Evolutionary conservation across 805 yeast genomes (phyloP).

Genomic region (Wickerhamomyces hampshirensis): DNA sequence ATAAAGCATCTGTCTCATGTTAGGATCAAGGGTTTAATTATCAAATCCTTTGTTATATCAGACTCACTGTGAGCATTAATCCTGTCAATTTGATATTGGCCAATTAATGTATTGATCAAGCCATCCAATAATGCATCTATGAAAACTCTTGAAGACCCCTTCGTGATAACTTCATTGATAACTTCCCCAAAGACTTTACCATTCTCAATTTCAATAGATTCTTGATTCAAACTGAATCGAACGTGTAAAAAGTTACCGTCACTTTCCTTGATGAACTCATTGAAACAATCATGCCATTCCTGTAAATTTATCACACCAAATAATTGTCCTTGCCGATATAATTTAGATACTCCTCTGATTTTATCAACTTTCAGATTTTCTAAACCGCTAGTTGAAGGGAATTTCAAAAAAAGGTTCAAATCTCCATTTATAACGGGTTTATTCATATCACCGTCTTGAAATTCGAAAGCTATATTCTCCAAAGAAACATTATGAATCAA

Average conservation of each 20-base stretch:
- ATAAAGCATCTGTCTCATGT: too few species aligned
- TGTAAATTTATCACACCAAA: conserved; percentile 41
- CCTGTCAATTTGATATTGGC: conserved; percentile 27
- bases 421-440: conserved; percentile 35
- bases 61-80: conserved; percentile 26
- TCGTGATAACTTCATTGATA: conserved; percentile 34
- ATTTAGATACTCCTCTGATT: conserved; percentile 14
- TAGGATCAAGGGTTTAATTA: too few species aligned
- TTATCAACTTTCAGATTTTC: conserved; percentile 17
- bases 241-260: conserved; percentile 27
- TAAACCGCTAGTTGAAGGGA: conserved; percentile 27
- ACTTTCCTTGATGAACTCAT: conserved; percentile 22
- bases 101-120: conserved; percentile 27
- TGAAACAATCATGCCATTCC: conserved; percentile 42
- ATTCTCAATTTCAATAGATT: conserved; percentile 39
- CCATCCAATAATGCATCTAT: conserved; percentile 36
- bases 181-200: conserved; percentile 37
- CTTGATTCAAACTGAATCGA: conserved; percentile 34
- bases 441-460: conserved; percentile 28
- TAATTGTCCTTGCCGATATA: conserved; percentile 33
- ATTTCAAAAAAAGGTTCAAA: conserved; percentile 27
- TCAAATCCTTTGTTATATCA: conserved; percentile 12
- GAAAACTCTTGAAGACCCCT: conserved; percentile 34
- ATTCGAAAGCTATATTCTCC: conserved; percentile 31
- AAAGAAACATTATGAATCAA: conserved; percentile 34